Evolutionary conservation across 805 yeast genomes (phyloP), one percentile per base, ranked within the genome.

Genomic region (Lipomyces japonicus): DNA sequence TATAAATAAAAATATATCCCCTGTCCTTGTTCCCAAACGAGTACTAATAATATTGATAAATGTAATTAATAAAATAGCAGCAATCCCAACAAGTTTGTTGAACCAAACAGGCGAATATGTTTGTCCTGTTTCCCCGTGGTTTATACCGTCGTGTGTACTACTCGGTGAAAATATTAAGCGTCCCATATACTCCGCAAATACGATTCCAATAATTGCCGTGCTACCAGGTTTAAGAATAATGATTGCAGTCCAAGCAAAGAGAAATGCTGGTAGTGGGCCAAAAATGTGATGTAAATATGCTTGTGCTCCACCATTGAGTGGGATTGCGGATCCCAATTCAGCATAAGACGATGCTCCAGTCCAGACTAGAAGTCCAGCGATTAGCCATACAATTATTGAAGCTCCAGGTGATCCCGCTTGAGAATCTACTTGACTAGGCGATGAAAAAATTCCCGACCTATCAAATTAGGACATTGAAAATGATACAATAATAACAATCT

Each of bases 311-410:
- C 75, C 75, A 53, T 68, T 70, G 9, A 63, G 57, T 5, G 75
- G 75, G 18, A 71, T 63, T 2, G 70, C 66, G 24, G 68, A 58
- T 10, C 75, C 75, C 5, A 71, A 59, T 51, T 71, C 75, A 3
- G 73, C 73, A 45, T 64, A 71, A 18, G 71, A 67, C 4, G 71
- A 62, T 0, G 75, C 75, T 1, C 75, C 75, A 2, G 74, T 68
- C 73, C 73, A 71, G 1, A 73, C 73, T 21, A 71, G 59, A 25
- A 69, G 47, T 1, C 75, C 75, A 4, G 72, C 67, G 3, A 65
- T 55, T 1, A 62, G 46, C 75, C 75, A 71, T 5, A 70, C 67
- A 0, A 66, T 35, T 14, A 71, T 51, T 4, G 74, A 62, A 10
- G 67, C 63, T 3, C 69, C 73, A 0, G 65, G 66, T 1, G 73